phyloP scores from a whole-genome alignment of 805 yeast species.

The Saturnispora halmiae region DNA sequence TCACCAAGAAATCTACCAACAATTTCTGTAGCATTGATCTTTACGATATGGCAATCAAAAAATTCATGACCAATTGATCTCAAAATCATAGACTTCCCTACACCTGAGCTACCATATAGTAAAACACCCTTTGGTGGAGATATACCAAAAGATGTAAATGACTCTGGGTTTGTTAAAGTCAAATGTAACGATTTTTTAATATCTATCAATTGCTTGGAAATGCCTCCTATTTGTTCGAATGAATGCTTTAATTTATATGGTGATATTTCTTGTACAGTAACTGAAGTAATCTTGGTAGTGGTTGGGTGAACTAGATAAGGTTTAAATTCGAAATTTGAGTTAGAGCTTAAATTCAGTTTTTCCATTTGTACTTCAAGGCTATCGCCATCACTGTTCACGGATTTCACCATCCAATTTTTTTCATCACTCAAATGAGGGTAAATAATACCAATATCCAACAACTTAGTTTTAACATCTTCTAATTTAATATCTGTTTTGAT shows the following conservation, averaged over 20 bases:
- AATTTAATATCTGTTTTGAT: background rate
- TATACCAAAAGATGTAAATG: conserved; percentile 78
- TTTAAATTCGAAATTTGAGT: conserved; percentile 13
- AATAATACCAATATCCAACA: conserved; percentile 50
- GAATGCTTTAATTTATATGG: conserved; percentile 30
- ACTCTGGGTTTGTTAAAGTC: conserved; percentile 68
- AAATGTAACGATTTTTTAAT: conserved; percentile 63
- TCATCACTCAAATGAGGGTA: conserved; percentile 38
- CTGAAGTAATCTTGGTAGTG: conserved; percentile 28
- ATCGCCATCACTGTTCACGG: background rate
- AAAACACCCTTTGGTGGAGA: conserved; percentile 89
- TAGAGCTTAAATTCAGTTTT: background rate
- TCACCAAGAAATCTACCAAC: conserved; percentile 92
- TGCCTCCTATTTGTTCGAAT: conserved; percentile 61
- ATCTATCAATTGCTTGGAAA: conserved; percentile 49
- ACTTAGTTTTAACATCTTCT: conserved; percentile 32
- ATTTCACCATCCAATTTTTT: background rate
- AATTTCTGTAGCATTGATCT: conserved; percentile 84
- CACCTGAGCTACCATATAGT: conserved; percentile 96
- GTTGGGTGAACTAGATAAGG: conserved; percentile 19
- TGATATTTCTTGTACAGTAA: conserved; percentile 30
- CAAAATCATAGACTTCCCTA: conserved; percentile 87
- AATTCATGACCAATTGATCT: conserved; percentile 72
- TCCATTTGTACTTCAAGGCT: background rate
- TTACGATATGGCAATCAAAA: conserved; percentile 68